Percentiles rank a stretch among this genome's conserved stretches.
phyloP scores from a whole-genome alignment of 1,139 yeast species.

The Hyphopichia buzzinii region DNA sequence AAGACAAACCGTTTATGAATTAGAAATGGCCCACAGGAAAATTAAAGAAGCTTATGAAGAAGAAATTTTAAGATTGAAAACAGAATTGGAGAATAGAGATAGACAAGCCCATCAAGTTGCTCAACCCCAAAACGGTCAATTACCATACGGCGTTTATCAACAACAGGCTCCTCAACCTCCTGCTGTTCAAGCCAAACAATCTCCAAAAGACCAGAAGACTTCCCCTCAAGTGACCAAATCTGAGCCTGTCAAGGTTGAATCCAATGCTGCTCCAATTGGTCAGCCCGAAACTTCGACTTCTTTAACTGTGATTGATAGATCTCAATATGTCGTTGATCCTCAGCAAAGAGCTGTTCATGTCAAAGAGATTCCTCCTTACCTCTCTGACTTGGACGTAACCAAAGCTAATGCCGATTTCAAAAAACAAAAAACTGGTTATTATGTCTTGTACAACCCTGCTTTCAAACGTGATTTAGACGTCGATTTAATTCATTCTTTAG shows the following conservation, averaged over 20 bases:
- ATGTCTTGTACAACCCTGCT: constrained; percentile 88
- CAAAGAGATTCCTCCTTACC: constrained; percentile 77
- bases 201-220: constrained; percentile 11
- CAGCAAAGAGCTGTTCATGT: constrained; percentile 53
- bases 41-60: constrained; percentile 96
- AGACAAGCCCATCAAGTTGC: constrained; percentile 25
- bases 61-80: constrained; percentile 81
- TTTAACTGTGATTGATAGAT: constrained; percentile 39
- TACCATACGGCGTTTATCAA: constrained; percentile 9
- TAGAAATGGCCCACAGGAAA: constrained; percentile 91
- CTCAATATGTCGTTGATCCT: constrained; percentile 45
- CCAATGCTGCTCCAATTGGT: constrained; percentile 5
- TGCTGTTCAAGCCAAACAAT: constrained; percentile 18
- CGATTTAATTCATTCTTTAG: constrained; percentile 83
- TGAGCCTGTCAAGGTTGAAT: constrained; percentile 11
- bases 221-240: constrained; percentile 12
- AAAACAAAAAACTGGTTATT: constrained; percentile 84
- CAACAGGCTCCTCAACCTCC: constrained; percentile 17
- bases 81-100: constrained; percentile 79
- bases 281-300: constrained; percentile 31
- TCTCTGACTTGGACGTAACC: constrained; percentile 78
- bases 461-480: constrained; percentile 70
- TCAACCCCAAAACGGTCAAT: constrained; percentile 16
- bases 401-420: constrained; percentile 76
- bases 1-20: constrained; percentile 88